Evolutionary conservation across 23 red algal genomes (phyloP).

Genomic region (Agarophyton chilense): DNA sequence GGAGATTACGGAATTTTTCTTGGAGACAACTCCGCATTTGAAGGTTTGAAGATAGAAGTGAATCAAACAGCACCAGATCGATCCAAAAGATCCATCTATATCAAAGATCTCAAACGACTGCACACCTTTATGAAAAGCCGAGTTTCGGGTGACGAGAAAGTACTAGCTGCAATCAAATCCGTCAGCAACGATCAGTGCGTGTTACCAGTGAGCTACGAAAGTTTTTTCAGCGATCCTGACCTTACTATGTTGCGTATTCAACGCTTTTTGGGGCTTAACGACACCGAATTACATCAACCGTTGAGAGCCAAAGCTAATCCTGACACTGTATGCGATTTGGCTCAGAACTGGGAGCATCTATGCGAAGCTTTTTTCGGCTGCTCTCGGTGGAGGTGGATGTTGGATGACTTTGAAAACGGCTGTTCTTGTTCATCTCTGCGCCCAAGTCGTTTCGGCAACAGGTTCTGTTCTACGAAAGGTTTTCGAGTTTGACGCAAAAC

Average conservation of each 20-base stretch:
- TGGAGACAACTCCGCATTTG: conserved; percentile 34
- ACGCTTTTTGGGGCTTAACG: conserved; percentile 44
- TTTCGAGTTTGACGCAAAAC: too few relatives aligned
- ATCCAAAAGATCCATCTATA: conserved; percentile 14
- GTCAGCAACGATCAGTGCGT: conserved; percentile 41
- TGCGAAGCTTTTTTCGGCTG: conserved; percentile 73
- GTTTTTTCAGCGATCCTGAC: conserved; percentile 22
- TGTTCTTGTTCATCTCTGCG: conserved; percentile 52
- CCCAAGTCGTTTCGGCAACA: not conserved
- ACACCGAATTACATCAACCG: conserved; percentile 16
- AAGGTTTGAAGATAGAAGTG: conserved; percentile 28
- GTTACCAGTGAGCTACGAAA: conserved; percentile 67
- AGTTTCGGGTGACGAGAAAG: conserved; percentile 29
- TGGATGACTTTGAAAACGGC: conserved; percentile 74
- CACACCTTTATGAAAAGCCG: conserved; percentile 53
- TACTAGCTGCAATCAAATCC: conserved; percentile 13
- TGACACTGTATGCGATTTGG: conserved; percentile 65
- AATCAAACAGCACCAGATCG: not conserved
- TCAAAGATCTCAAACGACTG: conserved; percentile 40
- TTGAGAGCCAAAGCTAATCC: conserved; percentile 62
- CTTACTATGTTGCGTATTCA: conserved; percentile 29
- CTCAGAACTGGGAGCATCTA: conserved; percentile 51
- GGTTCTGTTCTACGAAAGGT: not conserved
- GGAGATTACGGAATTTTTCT: conserved; percentile 51
- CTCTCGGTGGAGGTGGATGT: conserved; percentile 62